Evolutionary conservation across 768 basidiomycete genomes (phyloP).

Genomic region (Pholiota molesta): DNA sequence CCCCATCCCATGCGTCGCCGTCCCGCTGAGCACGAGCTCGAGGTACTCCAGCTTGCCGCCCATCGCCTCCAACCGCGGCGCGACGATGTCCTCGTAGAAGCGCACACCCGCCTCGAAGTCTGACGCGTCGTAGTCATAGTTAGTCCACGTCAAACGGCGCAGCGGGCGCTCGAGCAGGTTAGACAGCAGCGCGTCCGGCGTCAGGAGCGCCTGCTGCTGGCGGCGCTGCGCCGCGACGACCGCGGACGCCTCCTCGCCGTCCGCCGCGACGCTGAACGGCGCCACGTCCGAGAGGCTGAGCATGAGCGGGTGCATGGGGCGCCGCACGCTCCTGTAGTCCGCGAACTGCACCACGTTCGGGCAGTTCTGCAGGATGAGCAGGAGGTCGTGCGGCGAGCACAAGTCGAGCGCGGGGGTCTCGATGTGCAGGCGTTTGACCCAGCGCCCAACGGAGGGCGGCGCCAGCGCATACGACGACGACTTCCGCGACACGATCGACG

Average conservation of each 20-base stretch:
- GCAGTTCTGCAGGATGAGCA: conserved; percentile 69
- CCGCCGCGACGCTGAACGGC: conserved; percentile 20
- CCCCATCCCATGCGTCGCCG: conserved; percentile 15
- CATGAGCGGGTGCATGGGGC: conserved; percentile 30
- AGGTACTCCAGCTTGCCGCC: conserved; percentile 65
- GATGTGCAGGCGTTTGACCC: conserved; percentile 67
- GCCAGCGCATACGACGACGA: conserved; percentile 35
- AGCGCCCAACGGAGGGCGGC: conserved; percentile 34
- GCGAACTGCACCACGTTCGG: conserved; percentile 62
- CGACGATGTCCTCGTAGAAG: conserved; percentile 57
- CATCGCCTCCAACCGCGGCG: conserved; percentile 52
- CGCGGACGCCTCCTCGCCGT: neutral
- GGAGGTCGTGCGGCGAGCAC: conserved; percentile 65
- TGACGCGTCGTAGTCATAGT: conserved; percentile 50
- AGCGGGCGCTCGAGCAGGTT: conserved; percentile 55
- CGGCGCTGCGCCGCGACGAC: conserved; percentile 25
- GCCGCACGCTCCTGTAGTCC: conserved; percentile 66
- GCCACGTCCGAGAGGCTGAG: conserved; percentile 19
- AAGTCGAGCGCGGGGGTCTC: conserved; percentile 68
- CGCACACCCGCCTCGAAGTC: conserved; percentile 45
- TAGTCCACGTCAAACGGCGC: conserved; percentile 69
- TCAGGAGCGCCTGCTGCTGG: conserved; percentile 33
- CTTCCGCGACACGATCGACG: conserved; percentile 40
- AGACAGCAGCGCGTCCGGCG: conserved; percentile 53
- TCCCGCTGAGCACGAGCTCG: conserved; percentile 48